A percentile compares a stretch with the other conserved stretches of the same genome.
phyloP scores from a whole-genome alignment of 1,139 yeast genomes.

The Yamadazyma mexicana region DNA sequence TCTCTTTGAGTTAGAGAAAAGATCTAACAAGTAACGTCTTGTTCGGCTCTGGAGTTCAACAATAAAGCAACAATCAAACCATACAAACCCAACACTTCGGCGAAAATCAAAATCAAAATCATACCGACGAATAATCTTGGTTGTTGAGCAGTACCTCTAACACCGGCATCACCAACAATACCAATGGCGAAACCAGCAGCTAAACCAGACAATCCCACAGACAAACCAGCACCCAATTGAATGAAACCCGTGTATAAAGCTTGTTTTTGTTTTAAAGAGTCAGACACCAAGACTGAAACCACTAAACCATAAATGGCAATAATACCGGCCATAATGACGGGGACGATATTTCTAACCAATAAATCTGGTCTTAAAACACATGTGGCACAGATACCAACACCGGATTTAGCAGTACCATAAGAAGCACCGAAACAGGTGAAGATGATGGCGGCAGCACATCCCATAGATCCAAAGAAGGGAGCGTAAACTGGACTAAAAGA shows the following conservation, averaged over 20 bases:
- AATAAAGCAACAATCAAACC: conserved; percentile 97
- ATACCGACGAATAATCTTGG: conserved; percentile 94
- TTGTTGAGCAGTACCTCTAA: conserved; percentile 93
- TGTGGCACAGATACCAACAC: conserved; percentile 99
- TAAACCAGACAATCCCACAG: conserved; percentile 95
- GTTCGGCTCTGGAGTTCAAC: conserved; percentile 95
- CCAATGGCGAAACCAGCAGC: conserved; percentile 99
- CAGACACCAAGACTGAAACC: conserved; percentile 92
- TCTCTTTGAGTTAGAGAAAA: too few species aligned
- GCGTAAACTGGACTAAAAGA: conserved; percentile 82
- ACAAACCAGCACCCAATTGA: conserved; percentile 97
- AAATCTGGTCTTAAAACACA: conserved; percentile 96
- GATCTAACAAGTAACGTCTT: conserved; percentile 76
- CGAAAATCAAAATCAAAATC: conserved; percentile 93
- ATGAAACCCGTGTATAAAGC: conserved; percentile 96
- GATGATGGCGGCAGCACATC: conserved; percentile 98
- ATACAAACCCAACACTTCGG: conserved; percentile 95
- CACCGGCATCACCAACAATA: conserved; percentile 98
- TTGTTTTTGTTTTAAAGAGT: conserved; percentile 84
- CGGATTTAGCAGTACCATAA: conserved; percentile 98
- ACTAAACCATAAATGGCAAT: conserved; percentile 98
- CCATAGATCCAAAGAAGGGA: conserved; percentile 96
- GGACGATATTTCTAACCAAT: conserved; percentile 85
- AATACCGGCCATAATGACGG: conserved; percentile 99
- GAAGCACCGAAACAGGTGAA: conserved; percentile 99